Conservation (phyloP, 441 rosid genomes). For the Gossypium aridum region DNA sequence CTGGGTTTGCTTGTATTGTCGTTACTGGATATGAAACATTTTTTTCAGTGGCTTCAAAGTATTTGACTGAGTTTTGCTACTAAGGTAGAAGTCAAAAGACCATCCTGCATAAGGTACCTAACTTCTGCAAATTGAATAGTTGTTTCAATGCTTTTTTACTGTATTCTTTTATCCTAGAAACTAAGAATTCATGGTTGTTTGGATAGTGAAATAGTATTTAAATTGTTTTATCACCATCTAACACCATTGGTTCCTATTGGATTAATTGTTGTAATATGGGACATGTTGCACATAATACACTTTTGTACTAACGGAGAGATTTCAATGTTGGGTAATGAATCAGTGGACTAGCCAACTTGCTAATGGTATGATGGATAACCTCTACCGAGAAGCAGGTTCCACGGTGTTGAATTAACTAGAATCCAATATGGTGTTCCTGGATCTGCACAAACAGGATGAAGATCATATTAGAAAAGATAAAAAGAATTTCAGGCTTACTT, state of each 20-base stretch:
- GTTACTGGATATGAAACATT: background rate
- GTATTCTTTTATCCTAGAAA: background rate
- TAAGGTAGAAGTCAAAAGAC: background rate
- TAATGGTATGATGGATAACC: background rate
- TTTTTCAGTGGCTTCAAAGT: background rate
- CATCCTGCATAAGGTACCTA: background rate
- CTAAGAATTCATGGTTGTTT: background rate
- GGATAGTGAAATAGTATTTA: too few species aligned
- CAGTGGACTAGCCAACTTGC: background rate
- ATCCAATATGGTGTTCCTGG: background rate
- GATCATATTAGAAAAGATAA: too few species aligned
- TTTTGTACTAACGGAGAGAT: background rate
- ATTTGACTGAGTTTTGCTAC: background rate
- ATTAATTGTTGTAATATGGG: background rate
- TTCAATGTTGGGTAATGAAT: background rate
- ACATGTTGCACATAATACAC: background rate
- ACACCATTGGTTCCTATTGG: background rate
- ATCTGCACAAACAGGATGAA: background rate
- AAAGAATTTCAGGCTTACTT: too few species aligned
- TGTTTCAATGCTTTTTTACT: background rate
- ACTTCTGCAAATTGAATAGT: background rate
- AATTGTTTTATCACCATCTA: background rate
- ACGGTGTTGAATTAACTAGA: background rate
- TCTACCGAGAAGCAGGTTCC: background rate
- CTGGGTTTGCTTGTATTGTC: background rate